Conservation (phyloP, 208 protist species). For the Trichomonas vaginalis region DNA sequence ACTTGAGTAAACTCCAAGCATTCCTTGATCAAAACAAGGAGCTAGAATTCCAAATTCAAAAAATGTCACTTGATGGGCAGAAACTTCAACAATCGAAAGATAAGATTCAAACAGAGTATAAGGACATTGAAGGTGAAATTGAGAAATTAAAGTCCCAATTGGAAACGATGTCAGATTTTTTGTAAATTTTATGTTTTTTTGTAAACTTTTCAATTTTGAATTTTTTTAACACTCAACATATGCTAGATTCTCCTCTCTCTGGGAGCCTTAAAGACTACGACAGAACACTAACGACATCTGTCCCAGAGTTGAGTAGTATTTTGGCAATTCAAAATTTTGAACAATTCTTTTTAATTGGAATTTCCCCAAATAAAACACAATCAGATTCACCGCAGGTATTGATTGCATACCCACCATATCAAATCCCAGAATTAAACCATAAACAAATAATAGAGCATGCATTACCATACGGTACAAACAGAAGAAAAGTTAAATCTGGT, state of each 20-base stretch:
- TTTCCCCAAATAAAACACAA: not conserved
- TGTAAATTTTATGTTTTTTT: not conserved
- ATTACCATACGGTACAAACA: not conserved
- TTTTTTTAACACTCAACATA: too few relatives aligned
- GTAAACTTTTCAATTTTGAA: not conserved
- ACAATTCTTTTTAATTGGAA: slow-evolving; percentile 4
- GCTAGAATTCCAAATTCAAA: not conserved
- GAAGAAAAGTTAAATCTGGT: too few relatives aligned
- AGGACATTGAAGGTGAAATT: not conserved
- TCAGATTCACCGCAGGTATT: not conserved
- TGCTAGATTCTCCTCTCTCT: not conserved
- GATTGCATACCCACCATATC: not conserved
- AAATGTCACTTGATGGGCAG: not conserved
- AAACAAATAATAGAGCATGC: not conserved
- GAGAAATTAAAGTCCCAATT: not conserved
- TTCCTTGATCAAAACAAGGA: not conserved
- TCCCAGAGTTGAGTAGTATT: not conserved
- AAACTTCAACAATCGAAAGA: not conserved
- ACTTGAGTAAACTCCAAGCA: not conserved
- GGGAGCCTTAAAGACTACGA: not conserved
- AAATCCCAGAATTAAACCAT: not conserved
- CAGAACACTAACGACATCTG: not conserved
- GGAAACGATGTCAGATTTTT: not conserved
- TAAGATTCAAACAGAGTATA: not conserved
- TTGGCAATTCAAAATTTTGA: not conserved